These are phyloP conservation scores for Lecanicillium sp. DNA, from an alignment of 2,329 filamentous ascomycete genomes.

Conservation along the genomic window DNA sequence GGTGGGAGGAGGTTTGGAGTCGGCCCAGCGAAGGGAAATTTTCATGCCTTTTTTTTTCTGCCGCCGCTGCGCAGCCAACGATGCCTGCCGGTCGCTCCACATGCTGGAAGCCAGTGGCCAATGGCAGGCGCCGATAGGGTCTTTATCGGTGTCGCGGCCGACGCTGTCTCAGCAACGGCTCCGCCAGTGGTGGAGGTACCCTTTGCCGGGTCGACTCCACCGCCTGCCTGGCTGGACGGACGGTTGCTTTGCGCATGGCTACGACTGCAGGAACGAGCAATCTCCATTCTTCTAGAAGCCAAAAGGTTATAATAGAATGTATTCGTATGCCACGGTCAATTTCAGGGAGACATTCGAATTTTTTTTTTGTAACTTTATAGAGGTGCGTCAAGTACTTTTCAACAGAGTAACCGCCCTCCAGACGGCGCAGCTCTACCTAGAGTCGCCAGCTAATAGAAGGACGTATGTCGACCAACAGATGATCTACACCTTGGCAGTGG, in stretches of 20 bases:
- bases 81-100: background rate
- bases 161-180: constrained; percentile 10
- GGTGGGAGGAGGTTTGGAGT: background rate
- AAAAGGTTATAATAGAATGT: too few relatives aligned
- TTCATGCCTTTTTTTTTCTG: constrained; percentile 8
- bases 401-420: too few relatives aligned
- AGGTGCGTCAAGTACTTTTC: too few relatives aligned
- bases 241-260: background rate
- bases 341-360: too few relatives aligned
- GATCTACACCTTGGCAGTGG: constrained; percentile 13
- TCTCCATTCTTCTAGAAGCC: too few relatives aligned
- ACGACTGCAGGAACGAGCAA: too few relatives aligned
- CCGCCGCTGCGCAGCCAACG: constrained; percentile 1
- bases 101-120: background rate
- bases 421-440: too few relatives aligned
- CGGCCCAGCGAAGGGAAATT: background rate
- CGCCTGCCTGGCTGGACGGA: too few relatives aligned
- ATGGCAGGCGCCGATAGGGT: constrained; percentile 4
- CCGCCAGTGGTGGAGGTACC: background rate
- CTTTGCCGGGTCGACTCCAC: background rate
- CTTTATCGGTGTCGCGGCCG: constrained; percentile 4
- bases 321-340: too few relatives aligned
- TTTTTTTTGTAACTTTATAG: too few relatives aligned
- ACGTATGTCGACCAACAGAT: too few relatives aligned
- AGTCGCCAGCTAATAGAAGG: too few relatives aligned